phyloP scores from a whole-genome alignment of 345 rosid species.

The Conringia planisiliqua region DNA sequence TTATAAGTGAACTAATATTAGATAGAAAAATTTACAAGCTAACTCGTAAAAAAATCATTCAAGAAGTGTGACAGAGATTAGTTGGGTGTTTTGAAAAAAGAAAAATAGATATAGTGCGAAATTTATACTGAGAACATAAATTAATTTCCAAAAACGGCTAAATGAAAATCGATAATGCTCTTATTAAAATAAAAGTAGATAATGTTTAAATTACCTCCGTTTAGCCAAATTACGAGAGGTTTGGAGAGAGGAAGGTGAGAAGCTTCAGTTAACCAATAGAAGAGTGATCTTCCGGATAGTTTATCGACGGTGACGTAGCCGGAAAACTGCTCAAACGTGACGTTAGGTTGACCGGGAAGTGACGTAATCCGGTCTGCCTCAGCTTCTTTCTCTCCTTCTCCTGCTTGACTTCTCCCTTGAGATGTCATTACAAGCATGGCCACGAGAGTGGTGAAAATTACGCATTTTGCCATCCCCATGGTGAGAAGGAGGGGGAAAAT shows the following conservation, averaged over 20 bases:
- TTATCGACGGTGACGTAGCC: slow-evolving; percentile 79
- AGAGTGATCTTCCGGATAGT: slow-evolving; percentile 75
- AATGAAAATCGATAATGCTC: background rate
- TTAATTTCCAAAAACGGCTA: background rate
- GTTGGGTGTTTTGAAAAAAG: background rate
- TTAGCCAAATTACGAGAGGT: slow-evolving; percentile 92
- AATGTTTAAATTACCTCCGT: slow-evolving; percentile 61
- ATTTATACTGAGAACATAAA: background rate
- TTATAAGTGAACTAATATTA: background rate
- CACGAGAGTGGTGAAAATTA: slow-evolving; percentile 31
- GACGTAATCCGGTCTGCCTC: slow-evolving; percentile 67
- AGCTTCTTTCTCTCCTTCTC: slow-evolving; percentile 35
- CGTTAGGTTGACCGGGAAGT: slow-evolving; percentile 94
- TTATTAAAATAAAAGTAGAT: background rate
- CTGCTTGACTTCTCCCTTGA: slow-evolving; percentile 17
- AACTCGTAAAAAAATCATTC: background rate
- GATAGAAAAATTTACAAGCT: background rate
- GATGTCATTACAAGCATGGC: slow-evolving; percentile 27
- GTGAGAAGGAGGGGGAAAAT: background rate
- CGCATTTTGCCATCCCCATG: slow-evolving; percentile 35
- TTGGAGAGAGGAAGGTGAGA: slow-evolving; percentile 46
- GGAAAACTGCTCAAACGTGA: slow-evolving; percentile 83
- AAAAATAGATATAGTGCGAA: background rate
- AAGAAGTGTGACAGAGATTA: background rate
- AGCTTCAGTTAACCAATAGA: slow-evolving; percentile 95